Base-by-base conservation (phyloP, 192 early-diverging fungal genomes). In the Funneliformis mosseae region DNA sequence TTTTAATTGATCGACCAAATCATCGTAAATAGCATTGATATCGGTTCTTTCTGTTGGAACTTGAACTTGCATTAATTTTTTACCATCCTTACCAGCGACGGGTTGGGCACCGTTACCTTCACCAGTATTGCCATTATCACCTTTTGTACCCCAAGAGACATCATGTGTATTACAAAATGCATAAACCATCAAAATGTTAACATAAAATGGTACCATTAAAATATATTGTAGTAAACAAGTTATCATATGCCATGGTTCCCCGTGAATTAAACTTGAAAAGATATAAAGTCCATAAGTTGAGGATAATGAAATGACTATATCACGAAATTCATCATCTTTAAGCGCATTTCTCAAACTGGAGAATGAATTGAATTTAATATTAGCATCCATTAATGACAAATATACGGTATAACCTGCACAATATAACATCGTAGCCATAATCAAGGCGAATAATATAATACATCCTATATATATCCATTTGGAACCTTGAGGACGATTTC, bases 81-180 rank as follows among this genome's bases (percentile, higher is more conserved):
- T 86, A 27, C 92, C 94, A 78, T 93, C 92, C 82, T 93, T 93
- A 81, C 83, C 84, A 75, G 92, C 92, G 12, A 87, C 82, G 72
- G 88, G 87, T 80, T 91, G 93, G 42, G 93, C 96, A n/a, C 88
- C 87, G 42, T 93, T 94, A 27, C 95, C 88, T 77, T 90, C 91
- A 41, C 79, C 83, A 12, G 83, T 71, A 25, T 83, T 75, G 62
- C 80, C 86, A 76, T 95, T 95, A 85, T 95, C 94, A 80, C 96
- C 94, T 88, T 97, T 97, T 55, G 96, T 97, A 72, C 96, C 96
- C 96, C 96, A 97, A 1, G 94, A 94, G 73, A 97, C 95, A 82
- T 97, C 96, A 88, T 97, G 96, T 0, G 95, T 93, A 90, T 97
- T 97, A 81, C 94, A 95, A 88, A 96, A 97, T 3, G 96, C 94